Evolutionary conservation across 768 basidiomycete species (phyloP), one percentile per base, ranked within the genome.

Genomic region (Rhodosporidiobolus sp.): DNA sequence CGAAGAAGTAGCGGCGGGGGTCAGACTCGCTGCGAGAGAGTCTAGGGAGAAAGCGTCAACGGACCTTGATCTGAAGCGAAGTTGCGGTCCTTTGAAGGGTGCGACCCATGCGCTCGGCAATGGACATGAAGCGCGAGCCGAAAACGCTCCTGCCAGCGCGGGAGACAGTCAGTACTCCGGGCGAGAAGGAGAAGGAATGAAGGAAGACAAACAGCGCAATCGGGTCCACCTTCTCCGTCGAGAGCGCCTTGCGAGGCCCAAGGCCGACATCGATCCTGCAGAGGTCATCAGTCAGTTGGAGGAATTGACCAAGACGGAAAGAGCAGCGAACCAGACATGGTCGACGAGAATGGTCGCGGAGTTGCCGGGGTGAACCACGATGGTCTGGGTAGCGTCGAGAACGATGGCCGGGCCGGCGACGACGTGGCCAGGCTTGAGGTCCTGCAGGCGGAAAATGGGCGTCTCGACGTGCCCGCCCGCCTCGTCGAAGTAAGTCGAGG

Each of bases 121-220:
- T 91, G 78, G 91, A 91, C 94, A 97, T 97, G 83, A 97, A 94
- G 52, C 94, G 89, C 78, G 96, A 94, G 22, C 92, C 91, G 77
- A 96, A 97, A 60, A 98, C 86, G 3, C 92, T 92, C 59, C n/a
- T n/a, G n/a, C n/a, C n/a, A n/a, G n/a, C n/a, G n/a, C n/a, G n/a
- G n/a, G n/a, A n/a, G n/a, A n/a, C n/a, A n/a, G n/a, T n/a, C n/a
- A n/a, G n/a, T n/a, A n/a, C n/a, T n/a, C n/a, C n/a, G n/a, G n/a
- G n/a, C n/a, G n/a, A n/a, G n/a, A n/a, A n/a, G n/a, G n/a, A n/a
- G n/a, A n/a, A n/a, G n/a, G n/a, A n/a, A n/a, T n/a, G n/a, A n/a
- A n/a, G n/a, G n/a, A n/a, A n/a, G n/a, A n/a, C n/a, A n/a, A n/a
- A n/a, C n/a, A 95, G 84, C 43, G 93, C 83, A 73, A 94, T 92